These are phyloP conservation scores for Phytophthora sp. DNA, from an alignment of 352 stramenopile genomes.

Conservation along the genomic window DNA sequence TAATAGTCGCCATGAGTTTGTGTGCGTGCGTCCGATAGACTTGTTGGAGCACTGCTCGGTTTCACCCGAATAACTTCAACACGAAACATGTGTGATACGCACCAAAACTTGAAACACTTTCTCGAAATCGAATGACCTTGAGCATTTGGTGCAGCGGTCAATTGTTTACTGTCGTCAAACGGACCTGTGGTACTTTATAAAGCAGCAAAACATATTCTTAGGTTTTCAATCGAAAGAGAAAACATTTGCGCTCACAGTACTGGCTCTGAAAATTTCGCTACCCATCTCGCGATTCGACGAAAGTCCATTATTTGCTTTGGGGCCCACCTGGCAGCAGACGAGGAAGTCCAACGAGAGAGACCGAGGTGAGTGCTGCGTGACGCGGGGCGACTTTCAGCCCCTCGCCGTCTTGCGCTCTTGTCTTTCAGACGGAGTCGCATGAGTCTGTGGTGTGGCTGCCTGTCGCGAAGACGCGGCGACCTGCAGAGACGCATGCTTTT, in stretches of 20 bases:
- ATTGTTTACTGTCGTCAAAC: background rate
- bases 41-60: conserved; percentile 25
- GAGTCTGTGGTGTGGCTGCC: conserved; percentile 74
- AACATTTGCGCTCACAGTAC: conserved; percentile 1
- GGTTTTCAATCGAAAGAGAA: too few relatives aligned
- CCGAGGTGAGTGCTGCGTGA: conserved; percentile 34
- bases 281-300: conserved; percentile 35
- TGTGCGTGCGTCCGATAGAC: conserved; percentile 27
- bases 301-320: conserved; percentile 18
- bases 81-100: conserved; percentile 5
- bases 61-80: conserved; percentile 27
- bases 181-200: background rate
- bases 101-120: background rate
- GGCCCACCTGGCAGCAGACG: conserved; percentile 27
- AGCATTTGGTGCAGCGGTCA: background rate
- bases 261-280: conserved; percentile 19
- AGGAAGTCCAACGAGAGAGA: conserved; percentile 24
- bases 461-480: conserved; percentile 70
- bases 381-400: conserved; percentile 20
- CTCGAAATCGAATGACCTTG: background rate
- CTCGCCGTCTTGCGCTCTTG: conserved; percentile 6
- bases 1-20: conserved; percentile 1
- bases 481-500: conserved; percentile 58
- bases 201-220: too few relatives aligned
- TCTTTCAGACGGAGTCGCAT: conserved; percentile 35